Evolutionary conservation across 2,329 filamentous ascomycete genomes (phyloP).

Genomic region (Xylariales sp.): DNA sequence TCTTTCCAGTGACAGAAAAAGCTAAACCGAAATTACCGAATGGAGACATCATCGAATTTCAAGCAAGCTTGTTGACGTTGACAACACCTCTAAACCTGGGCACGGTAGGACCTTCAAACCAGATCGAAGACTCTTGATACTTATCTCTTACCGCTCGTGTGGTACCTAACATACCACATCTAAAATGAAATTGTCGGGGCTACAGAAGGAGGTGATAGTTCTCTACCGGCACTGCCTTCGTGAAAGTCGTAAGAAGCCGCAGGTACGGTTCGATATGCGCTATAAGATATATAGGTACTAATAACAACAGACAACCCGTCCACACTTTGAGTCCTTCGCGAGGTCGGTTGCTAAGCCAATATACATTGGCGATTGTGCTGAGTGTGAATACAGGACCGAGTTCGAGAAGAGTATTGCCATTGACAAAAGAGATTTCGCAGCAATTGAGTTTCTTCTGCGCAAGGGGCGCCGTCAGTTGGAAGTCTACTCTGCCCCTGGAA

Average conservation of each 20-base stretch:
- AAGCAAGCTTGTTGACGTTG: not conserved
- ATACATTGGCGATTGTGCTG: not conserved
- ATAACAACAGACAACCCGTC: conserved; percentile 44
- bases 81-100: not conserved
- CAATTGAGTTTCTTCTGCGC: conserved; percentile 79
- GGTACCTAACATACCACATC: too few species aligned
- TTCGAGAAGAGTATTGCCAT: conserved; percentile 67
- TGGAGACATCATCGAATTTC: conserved; percentile 3
- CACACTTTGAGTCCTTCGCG: conserved; percentile 60
- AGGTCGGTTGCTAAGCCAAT: conserved; percentile 45
- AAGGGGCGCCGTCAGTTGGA: conserved; percentile 80
- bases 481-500: conserved; percentile 71
- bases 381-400: conserved; percentile 51
- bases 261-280: conserved; percentile 41
- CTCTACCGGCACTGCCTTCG: conserved; percentile 85
- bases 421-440: conserved; percentile 79
- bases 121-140: too few species aligned
- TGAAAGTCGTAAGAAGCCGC: conserved; percentile 74
- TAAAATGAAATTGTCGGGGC: conserved; percentile 64
- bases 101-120: too few species aligned
- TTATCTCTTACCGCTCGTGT: too few species aligned
- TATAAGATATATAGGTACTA: conserved; percentile 7
- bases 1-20: not conserved
- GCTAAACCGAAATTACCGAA: conserved; percentile 1
- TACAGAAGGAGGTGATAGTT: conserved; percentile 83